These are phyloP conservation scores for Diaporthe sp. DNA, from an alignment of 2,329 filamentous ascomycete genomes.

Conservation along the genomic window DNA sequence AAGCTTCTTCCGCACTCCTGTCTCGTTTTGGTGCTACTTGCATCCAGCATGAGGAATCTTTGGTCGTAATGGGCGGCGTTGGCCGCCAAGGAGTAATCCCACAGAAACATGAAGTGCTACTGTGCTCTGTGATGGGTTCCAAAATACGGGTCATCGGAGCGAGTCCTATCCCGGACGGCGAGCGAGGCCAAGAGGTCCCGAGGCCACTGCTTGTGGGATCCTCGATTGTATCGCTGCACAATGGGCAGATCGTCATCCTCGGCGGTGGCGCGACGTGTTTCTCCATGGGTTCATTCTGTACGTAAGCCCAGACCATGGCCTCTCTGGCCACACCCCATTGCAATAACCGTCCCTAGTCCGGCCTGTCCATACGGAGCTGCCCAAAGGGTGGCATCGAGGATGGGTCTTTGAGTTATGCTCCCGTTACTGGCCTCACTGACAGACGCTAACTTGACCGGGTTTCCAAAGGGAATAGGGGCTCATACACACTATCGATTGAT, in stretches of 20 bases:
- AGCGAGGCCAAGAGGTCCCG: slow-evolving; percentile 29
- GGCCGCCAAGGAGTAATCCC: slow-evolving; percentile 52
- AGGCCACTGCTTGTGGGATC: slow-evolving; percentile 79
- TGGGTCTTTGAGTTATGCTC: not conserved
- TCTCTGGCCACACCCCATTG: no score
- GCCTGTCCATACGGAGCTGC: not conserved
- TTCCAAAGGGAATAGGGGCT: slow-evolving; percentile 65
- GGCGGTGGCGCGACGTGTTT: slow-evolving; percentile 91
- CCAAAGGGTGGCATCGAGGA: not conserved
- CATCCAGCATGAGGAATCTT: slow-evolving; percentile 41
- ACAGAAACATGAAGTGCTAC: slow-evolving; percentile 61
- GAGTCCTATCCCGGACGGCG: slow-evolving; percentile 35
- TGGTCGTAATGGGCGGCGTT: slow-evolving; percentile 57
- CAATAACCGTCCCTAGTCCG: not conserved
- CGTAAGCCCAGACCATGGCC: not conserved
- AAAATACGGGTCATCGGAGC: not conserved
- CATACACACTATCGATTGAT: slow-evolving; percentile 53
- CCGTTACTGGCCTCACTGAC: not conserved
- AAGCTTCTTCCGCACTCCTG: not conserved
- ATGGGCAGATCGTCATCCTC: slow-evolving; percentile 67
- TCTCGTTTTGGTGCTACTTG: slow-evolving; percentile 56
- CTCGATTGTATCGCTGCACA: slow-evolving; percentile 59
- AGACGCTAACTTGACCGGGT: not conserved
- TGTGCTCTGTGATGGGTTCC: not conserved
- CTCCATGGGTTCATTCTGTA: slow-evolving; percentile 86